These are phyloP conservation scores for Strobilomyces dryophilus DNA, from an alignment of 768 basidiomycete species.

Conservation along the genomic window DNA sequence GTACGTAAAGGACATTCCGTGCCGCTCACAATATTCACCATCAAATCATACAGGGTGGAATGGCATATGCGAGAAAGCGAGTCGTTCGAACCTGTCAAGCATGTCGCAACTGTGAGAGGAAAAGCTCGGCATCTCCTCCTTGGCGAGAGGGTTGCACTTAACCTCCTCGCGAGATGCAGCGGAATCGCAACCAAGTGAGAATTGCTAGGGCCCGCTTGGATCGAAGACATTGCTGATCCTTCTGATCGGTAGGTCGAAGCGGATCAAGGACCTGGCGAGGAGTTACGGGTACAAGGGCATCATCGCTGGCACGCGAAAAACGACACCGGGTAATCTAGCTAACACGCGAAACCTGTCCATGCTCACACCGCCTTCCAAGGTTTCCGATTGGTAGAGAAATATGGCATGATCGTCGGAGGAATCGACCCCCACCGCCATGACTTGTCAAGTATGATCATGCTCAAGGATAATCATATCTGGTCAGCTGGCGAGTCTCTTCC, in stretches of 20 bases:
- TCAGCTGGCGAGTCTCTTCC: constrained; percentile 62
- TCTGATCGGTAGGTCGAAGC: constrained; percentile 60
- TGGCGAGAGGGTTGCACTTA: constrained; percentile 90
- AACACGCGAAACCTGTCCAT: not conserved
- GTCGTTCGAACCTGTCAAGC: constrained; percentile 71
- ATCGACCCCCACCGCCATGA: constrained; percentile 95
- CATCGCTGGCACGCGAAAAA: constrained; percentile 95
- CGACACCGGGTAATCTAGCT: constrained; percentile 67
- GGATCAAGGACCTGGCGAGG: constrained; percentile 72
- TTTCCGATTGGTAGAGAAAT: constrained; percentile 96
- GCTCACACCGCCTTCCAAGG: constrained; percentile 41
- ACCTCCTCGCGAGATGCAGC: constrained; percentile 90
- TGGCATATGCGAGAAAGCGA: constrained; percentile 92
- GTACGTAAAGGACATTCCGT: constrained; percentile 46
- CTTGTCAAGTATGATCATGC: constrained; percentile 99
- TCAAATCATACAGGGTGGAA: constrained; percentile 59
- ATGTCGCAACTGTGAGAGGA: constrained; percentile 88
- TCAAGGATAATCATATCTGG: constrained; percentile 99
- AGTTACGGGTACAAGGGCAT: constrained; percentile 79
- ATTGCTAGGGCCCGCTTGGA: not conserved
- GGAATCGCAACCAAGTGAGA: constrained; percentile 93
- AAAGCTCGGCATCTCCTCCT: constrained; percentile 84
- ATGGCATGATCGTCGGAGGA: constrained; percentile 97
- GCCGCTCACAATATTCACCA: not conserved
- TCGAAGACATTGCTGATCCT: not conserved